Evolutionary conservation across 768 basidiomycete species (phyloP).

Genomic region (Trametes maxima): DNA sequence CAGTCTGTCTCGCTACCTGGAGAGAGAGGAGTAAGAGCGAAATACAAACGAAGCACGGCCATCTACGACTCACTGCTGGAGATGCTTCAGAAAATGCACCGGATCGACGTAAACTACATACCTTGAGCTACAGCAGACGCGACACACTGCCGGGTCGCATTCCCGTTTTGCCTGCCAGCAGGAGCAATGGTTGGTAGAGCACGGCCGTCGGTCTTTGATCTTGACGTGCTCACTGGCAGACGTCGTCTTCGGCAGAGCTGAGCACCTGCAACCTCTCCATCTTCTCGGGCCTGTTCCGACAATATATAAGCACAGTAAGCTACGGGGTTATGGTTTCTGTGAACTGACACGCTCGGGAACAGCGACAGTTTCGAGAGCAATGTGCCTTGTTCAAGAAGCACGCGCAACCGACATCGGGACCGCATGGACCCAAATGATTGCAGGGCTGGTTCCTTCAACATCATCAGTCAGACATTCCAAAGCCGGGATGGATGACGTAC

Average conservation of each 20-base stretch:
- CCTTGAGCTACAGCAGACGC: slow-evolving; percentile 23
- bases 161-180: slow-evolving; percentile 56
- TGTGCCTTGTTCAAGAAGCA: slow-evolving; percentile 54
- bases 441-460: slow-evolving; percentile 50
- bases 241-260: background rate
- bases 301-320: background rate
- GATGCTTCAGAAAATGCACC: too few relatives aligned
- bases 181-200: slow-evolving; percentile 47
- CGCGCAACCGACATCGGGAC: slow-evolving; percentile 41
- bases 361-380: slow-evolving; percentile 60
- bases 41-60: too few relatives aligned
- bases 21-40: background rate
- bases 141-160: slow-evolving; percentile 70
- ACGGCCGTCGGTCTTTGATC: slow-evolving; percentile 34
- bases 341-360: slow-evolving; percentile 50
- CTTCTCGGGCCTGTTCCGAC: slow-evolving; percentile 49
- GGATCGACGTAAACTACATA: background rate
- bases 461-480: background rate
- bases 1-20: background rate
- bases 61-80: too few relatives aligned
- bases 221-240: background rate
- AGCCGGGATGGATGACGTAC: background rate
- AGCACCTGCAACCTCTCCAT: slow-evolving; percentile 61
- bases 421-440: slow-evolving; percentile 59
- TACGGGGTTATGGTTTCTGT: background rate